phyloP scores from a whole-genome alignment of 2,329 filamentous ascomycete species.

The Tolypocladium cylindrosporum region DNA sequence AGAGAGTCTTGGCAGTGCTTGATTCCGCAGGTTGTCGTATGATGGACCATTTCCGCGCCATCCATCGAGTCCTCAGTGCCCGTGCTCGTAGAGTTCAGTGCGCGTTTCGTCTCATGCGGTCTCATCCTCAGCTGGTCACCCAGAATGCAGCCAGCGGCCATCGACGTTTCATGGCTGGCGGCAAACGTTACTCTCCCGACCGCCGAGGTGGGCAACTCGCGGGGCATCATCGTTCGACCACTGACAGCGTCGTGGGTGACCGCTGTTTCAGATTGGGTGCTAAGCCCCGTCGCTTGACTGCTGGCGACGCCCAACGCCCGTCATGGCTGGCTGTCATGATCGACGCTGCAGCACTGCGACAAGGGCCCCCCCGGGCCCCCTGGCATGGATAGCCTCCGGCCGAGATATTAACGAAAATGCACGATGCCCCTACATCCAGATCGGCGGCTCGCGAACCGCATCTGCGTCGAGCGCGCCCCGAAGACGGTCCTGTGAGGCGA shows the following conservation, averaged over 20 bases:
- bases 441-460: background rate
- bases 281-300: background rate
- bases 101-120: background rate
- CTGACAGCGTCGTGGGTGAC: background rate
- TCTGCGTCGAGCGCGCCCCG: background rate
- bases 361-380: background rate
- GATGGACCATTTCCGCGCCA: background rate
- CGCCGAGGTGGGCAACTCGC: background rate
- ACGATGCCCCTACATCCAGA: background rate
- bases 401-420: background rate
- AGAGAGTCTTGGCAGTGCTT: background rate
- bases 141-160: background rate
- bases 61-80: background rate
- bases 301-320: background rate
- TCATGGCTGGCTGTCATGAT: background rate
- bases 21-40: background rate
- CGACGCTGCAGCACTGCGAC: background rate
- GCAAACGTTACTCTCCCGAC: background rate
- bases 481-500: background rate
- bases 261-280: background rate
- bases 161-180: background rate
- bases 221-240: background rate
- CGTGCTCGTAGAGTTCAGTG: background rate
- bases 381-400: background rate
- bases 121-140: background rate